Evolutionary conservation across 2,329 filamentous ascomycete species (phyloP).

Genomic region (Colletotrichum cuscutae): DNA sequence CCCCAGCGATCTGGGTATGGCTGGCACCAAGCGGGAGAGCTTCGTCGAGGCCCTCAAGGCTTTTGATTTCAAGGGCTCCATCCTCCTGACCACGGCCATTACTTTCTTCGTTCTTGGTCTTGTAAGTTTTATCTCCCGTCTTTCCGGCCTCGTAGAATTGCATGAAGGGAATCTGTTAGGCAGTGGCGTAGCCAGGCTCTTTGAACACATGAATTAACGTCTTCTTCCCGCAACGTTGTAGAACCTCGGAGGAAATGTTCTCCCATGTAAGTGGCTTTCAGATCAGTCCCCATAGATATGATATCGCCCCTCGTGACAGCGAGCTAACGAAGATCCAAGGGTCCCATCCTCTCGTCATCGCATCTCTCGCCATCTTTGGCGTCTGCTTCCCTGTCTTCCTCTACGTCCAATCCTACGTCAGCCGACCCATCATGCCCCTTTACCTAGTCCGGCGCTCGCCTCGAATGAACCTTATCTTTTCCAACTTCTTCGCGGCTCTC

Average conservation of each 20-base stretch:
- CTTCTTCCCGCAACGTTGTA: slow-evolving; percentile 37
- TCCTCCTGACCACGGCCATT: slow-evolving; percentile 61
- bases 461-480: slow-evolving; percentile 66
- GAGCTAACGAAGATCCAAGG: slow-evolving; percentile 46
- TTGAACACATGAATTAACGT: background rate
- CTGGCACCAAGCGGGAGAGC: slow-evolving; percentile 52
- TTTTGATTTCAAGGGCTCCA: slow-evolving; percentile 68
- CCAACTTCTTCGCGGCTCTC: slow-evolving; percentile 63
- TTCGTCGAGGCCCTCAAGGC: slow-evolving; percentile 60
- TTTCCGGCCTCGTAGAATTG: no score
- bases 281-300: no score
- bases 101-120: slow-evolving; percentile 69
- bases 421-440: slow-evolving; percentile 70
- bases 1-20: slow-evolving; percentile 63
- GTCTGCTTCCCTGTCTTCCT: slow-evolving; percentile 62
- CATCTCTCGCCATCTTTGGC: slow-evolving; percentile 59
- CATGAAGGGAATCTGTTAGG: no score
- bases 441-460: slow-evolving; percentile 60
- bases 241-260: slow-evolving; percentile 71
- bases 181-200: background rate
- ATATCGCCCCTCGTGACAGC: no score
- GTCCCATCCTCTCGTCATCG: slow-evolving; percentile 68
- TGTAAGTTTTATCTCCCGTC: slow-evolving; percentile 47
- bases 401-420: slow-evolving; percentile 60
- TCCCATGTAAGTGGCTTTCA: no score